These are phyloP conservation scores for Aspergillus costaricaensis DNA, from an alignment of 2,329 filamentous ascomycete species.

Conservation along the genomic window DNA sequence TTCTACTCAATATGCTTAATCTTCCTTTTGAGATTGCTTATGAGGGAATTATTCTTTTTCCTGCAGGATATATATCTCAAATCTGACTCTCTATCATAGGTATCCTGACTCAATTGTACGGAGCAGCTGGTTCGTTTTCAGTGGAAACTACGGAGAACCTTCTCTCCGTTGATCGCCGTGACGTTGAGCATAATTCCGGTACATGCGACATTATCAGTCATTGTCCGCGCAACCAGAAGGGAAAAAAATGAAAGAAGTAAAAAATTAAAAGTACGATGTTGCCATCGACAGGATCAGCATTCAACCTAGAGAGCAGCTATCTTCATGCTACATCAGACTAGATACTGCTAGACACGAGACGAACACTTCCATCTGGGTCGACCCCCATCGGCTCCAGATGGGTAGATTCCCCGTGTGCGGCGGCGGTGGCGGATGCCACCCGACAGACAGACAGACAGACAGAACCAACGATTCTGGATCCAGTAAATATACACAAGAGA, in stretches of 20 bases:
- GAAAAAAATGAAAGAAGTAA: too few species aligned
- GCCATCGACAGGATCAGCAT: neutral
- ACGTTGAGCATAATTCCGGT: neutral
- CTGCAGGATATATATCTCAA: neutral
- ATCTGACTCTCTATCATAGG: neutral
- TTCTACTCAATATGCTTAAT: slow-evolving; percentile 3
- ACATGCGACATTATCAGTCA: neutral
- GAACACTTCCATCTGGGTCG: neutral
- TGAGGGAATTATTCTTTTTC: neutral
- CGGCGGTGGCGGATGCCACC: neutral
- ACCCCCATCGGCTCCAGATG: slow-evolving; percentile 5
- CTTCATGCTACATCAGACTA: neutral
- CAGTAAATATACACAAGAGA: neutral
- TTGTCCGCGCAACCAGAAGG: neutral
- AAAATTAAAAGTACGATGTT: neutral
- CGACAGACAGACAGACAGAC: neutral
- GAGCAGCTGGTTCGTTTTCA: too few species aligned
- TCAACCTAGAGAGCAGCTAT: neutral
- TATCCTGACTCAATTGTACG: too few species aligned
- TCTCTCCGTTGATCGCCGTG: neutral
- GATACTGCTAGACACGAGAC: neutral
- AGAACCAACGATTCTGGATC: neutral
- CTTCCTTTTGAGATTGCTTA: slow-evolving; percentile 3
- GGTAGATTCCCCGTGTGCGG: slow-evolving; percentile 3
- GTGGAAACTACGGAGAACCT: neutral